A percentile compares a stretch with the other conserved stretches of the same genome.
phyloP scores from a whole-genome alignment of 2,329 filamentous ascomycete genomes.

The Fonsecaea erecta region DNA sequence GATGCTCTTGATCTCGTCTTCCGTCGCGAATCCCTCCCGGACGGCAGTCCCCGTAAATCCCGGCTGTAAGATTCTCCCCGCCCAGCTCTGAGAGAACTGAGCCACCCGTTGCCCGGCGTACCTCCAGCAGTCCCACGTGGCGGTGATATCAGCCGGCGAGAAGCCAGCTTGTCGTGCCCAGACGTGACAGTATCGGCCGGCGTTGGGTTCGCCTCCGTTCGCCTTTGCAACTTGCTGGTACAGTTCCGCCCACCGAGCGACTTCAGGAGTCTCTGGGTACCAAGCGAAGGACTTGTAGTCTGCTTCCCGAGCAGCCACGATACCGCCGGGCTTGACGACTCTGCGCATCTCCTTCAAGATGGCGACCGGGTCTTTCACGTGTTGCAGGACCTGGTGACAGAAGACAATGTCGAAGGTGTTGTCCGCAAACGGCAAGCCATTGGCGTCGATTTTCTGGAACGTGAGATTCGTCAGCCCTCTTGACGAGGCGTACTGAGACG shows the following conservation, averaged over 20 bases:
- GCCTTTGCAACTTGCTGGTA: conserved; percentile 40
- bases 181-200: conserved; percentile 37
- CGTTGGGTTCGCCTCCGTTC: conserved; percentile 43
- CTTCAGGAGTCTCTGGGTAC: conserved; percentile 40
- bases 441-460: conserved; percentile 48
- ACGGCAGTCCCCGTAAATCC: conserved; percentile 35
- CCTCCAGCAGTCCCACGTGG: conserved; percentile 33
- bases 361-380: conserved; percentile 57
- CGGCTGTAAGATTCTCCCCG: conserved; percentile 34
- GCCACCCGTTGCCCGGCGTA: conserved; percentile 29
- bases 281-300: conserved; percentile 41
- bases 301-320: conserved; percentile 54
- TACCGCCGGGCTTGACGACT: conserved; percentile 58
- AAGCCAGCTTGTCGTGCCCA: conserved; percentile 41
- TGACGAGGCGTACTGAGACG: conserved; percentile 39
- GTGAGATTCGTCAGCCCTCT: conserved; percentile 43
- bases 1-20: conserved; percentile 35
- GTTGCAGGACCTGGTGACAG: conserved; percentile 63
- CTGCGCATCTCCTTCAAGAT: conserved; percentile 60
- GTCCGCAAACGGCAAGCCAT: conserved; percentile 51
- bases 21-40: conserved; percentile 31
- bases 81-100: conserved; percentile 35
- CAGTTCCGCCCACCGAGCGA: conserved; percentile 39
- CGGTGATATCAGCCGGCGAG: conserved; percentile 30
- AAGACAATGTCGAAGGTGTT: conserved; percentile 64